Conservation (phyloP, 768 basidiomycete genomes). For the Naganishia friedmannii region DNA sequence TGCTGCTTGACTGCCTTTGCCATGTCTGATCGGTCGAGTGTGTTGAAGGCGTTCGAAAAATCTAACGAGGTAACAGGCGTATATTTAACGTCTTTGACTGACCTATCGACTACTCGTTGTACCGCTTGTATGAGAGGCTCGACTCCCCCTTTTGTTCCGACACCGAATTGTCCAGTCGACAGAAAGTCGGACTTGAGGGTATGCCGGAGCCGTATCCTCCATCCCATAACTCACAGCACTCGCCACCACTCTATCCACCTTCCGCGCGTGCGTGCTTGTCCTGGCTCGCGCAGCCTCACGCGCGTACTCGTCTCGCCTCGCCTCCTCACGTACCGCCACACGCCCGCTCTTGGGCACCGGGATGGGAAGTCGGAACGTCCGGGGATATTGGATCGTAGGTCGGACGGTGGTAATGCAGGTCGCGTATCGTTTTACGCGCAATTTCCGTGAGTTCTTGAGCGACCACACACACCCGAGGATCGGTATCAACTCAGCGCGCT, state of each 20-base stretch:
- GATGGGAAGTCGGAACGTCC: conserved; percentile 16
- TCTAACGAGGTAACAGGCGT: too few species aligned
- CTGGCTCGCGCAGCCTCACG: conserved; percentile 67
- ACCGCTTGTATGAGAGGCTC: too few species aligned
- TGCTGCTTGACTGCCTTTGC: too few species aligned
- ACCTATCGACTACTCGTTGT: too few species aligned
- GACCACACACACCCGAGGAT: background rate
- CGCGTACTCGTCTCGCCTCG: conserved; percentile 18
- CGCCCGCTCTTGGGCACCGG: conserved; percentile 6
- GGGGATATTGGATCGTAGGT: conserved; percentile 18
- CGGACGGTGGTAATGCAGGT: conserved; percentile 8
- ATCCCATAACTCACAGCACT: conserved; percentile 34
- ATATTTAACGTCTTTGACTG: too few species aligned
- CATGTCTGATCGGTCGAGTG: too few species aligned
- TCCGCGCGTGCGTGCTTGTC: too few species aligned
- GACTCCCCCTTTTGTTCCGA: too few species aligned
- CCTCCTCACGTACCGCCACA: conserved; percentile 3
- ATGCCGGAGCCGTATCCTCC: conserved; percentile 42
- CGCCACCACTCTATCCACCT: conserved; percentile 72
- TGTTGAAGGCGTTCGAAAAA: too few species aligned
- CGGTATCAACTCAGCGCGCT: too few species aligned
- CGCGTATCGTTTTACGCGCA: background rate
- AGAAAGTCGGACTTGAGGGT: too few species aligned
- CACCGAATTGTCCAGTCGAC: too few species aligned
- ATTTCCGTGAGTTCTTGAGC: conserved; percentile 22